A percentile compares a stretch with the other conserved stretches of the same genome.
Evolutionary conservation across 202 grass and related monocot species (phyloP).

Genomic region (Digitaria exilis): DNA sequence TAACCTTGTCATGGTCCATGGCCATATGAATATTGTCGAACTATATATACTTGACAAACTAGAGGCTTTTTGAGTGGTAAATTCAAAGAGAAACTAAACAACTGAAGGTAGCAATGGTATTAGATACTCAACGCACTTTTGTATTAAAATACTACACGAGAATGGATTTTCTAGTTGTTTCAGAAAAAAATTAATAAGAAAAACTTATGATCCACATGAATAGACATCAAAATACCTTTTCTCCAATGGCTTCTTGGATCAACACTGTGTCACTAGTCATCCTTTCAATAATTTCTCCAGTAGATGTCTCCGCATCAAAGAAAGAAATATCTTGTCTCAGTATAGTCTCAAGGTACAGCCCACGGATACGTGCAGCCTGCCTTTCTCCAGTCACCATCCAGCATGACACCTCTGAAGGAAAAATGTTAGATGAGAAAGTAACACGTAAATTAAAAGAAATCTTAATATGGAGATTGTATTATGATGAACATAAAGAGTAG

Average conservation of each 20-base stretch:
- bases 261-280: constrained; percentile 81
- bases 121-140: neutral
- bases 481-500: constrained; percentile 23
- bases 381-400: constrained; percentile 85
- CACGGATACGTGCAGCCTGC: constrained; percentile 75
- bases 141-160: neutral
- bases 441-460: constrained; percentile 18
- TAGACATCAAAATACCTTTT: constrained; percentile 55
- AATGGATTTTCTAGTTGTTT: neutral
- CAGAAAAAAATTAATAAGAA: neutral
- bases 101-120: neutral
- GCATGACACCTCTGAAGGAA: constrained; percentile 64
- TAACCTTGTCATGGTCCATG: neutral
- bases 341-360: constrained; percentile 77
- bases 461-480: constrained; percentile 1
- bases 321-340: constrained; percentile 77
- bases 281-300: constrained; percentile 73
- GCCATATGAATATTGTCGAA: neutral
- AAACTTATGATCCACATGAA: neutral
- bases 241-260: constrained; percentile 89
- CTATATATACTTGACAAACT: neutral
- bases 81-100: neutral
- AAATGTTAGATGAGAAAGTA: neutral
- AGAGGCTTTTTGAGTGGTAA: neutral
- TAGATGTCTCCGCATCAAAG: constrained; percentile 69